Conservation (phyloP, 768 basidiomycete genomes). For the Zangia roseola region DNA sequence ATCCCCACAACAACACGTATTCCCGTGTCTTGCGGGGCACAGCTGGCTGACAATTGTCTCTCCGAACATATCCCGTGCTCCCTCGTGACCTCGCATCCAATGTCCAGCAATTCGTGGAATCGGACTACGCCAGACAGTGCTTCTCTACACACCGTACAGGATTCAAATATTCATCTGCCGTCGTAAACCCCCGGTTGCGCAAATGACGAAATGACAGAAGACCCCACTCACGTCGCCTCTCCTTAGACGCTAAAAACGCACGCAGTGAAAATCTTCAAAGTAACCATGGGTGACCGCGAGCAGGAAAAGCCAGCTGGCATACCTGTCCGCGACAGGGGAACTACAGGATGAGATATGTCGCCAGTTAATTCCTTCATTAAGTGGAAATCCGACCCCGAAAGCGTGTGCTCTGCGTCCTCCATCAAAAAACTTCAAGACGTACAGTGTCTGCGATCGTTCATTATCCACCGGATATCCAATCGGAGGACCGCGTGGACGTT, state of each 20-base stretch:
- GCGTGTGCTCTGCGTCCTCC: conserved; percentile 85
- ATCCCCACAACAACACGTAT: conserved; percentile 44
- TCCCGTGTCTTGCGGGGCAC: neutral
- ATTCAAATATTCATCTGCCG: conserved; percentile 83
- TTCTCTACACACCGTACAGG: conserved; percentile 91
- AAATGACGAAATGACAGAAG: conserved; percentile 94
- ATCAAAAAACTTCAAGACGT: conserved; percentile 88
- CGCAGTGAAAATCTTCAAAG: conserved; percentile 83
- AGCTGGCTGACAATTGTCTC: conserved; percentile 13
- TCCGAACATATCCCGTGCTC: conserved; percentile 71
- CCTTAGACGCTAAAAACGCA: conserved; percentile 69
- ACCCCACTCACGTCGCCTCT: conserved; percentile 70
- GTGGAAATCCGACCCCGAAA: conserved; percentile 79
- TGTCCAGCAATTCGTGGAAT: conserved; percentile 84
- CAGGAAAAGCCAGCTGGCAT: conserved; percentile 58
- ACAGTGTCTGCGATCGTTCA: conserved; percentile 79
- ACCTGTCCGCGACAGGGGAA: conserved; percentile 55
- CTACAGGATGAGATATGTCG: conserved; percentile 92
- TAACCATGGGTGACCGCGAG: conserved; percentile 91
- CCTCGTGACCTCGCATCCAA: conserved; percentile 80
- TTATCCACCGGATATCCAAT: conserved; percentile 65
- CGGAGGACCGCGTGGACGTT: conserved; percentile 77
- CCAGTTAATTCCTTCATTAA: conserved; percentile 90
- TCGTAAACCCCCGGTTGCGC: conserved; percentile 75
- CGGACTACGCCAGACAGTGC: conserved; percentile 82